phyloP scores from a whole-genome alignment of 257 asterid species.

The Solanum virginianum region DNA sequence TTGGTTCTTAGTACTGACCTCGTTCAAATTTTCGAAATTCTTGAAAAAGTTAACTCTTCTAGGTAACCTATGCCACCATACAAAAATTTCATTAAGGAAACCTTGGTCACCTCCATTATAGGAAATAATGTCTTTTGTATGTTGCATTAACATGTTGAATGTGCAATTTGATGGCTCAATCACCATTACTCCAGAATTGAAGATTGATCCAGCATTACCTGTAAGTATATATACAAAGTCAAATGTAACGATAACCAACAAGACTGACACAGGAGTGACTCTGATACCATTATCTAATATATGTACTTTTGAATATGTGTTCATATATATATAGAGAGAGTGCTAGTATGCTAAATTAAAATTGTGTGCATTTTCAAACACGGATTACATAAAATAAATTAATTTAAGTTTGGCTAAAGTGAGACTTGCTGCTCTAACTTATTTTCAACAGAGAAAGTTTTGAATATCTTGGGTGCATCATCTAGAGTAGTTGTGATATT shows the following conservation, averaged over 20 bases:
- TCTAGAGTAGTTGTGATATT: too few relatives aligned
- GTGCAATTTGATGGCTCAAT: constrained; percentile 84
- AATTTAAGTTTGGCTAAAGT: too few relatives aligned
- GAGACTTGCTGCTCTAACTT: too few relatives aligned
- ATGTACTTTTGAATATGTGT: too few relatives aligned
- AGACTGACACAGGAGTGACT: too few relatives aligned
- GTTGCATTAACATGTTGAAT: constrained; percentile 48
- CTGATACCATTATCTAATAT: too few relatives aligned
- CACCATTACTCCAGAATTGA: constrained; percentile 78
- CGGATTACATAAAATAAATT: too few relatives aligned
- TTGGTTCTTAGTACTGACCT: constrained; percentile 42
- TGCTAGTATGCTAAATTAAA: neutral
- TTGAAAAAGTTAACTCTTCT: constrained; percentile 59
- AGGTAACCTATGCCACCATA: constrained; percentile 90
- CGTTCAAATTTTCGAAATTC: constrained; percentile 50
- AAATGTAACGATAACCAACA: too few relatives aligned
- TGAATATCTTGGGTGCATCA: too few relatives aligned
- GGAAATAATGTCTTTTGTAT: constrained; percentile 38
- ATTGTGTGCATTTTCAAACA: too few relatives aligned
- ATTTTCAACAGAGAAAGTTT: too few relatives aligned
- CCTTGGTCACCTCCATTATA: constrained; percentile 98
- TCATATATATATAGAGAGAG: neutral
- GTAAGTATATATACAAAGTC: neutral
- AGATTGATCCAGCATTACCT: constrained; percentile 56
- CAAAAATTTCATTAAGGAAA: constrained; percentile 61